These are phyloP conservation scores for Eucalyptus curtisii DNA, from an alignment of 345 rosid species.

Conservation along the genomic window DNA sequence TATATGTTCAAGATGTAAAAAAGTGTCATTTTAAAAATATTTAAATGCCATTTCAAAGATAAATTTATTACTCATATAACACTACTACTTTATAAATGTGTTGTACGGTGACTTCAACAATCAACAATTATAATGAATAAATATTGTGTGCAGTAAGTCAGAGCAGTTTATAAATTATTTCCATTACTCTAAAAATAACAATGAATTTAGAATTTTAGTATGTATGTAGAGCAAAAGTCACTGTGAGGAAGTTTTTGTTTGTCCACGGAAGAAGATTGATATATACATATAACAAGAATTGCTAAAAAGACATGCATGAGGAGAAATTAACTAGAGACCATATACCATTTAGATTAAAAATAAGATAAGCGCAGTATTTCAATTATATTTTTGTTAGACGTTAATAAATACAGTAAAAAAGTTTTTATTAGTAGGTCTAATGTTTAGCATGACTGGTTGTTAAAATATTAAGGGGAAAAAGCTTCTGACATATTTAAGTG, in stretches of 20 bases:
- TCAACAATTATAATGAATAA: background rate
- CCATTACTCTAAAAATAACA: background rate
- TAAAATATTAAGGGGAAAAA: background rate
- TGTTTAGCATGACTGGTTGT: background rate
- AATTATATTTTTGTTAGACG: background rate
- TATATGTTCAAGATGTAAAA: background rate
- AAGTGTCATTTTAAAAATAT: background rate
- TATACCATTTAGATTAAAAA: background rate
- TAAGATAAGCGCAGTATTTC: fast-evolving
- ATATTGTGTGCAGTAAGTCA: fast-evolving
- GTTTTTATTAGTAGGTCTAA: background rate
- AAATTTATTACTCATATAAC: background rate
- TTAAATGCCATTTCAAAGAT: background rate
- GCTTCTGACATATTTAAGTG: background rate
- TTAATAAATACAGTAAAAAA: background rate
- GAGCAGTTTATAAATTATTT: background rate
- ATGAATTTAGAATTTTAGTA: background rate
- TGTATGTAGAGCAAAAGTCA: background rate
- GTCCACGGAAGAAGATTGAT: background rate
- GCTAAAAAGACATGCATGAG: background rate
- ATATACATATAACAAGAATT: background rate
- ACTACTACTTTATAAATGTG: background rate
- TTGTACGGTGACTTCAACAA: background rate
- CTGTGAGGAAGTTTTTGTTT: fast-evolving
- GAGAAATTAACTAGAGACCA: background rate